phyloP scores from a whole-genome alignment of 2,329 filamentous ascomycete species.

The Botrytis aclada region DNA sequence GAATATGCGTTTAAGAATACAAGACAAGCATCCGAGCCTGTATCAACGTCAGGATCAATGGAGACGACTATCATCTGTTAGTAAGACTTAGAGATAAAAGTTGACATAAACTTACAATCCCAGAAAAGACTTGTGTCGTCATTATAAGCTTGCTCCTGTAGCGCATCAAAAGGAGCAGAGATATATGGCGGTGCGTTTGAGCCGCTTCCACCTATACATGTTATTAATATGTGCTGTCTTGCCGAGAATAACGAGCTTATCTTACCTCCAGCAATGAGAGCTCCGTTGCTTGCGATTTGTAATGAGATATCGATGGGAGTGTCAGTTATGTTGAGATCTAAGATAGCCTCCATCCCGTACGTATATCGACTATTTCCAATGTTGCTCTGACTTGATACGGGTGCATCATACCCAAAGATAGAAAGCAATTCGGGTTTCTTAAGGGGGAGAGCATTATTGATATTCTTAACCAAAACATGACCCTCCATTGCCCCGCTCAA shows the following conservation, averaged over 20 bases:
- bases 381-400: neutral
- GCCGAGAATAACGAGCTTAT: neutral
- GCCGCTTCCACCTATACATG: neutral
- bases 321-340: neutral
- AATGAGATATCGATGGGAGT: neutral
- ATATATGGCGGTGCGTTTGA: neutral
- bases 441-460: constrained; percentile 52
- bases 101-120: neutral
- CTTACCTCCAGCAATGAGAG: neutral
- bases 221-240: neutral
- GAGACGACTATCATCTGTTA: neutral
- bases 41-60: neutral
- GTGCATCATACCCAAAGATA: constrained; percentile 58
- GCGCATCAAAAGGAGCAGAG: neutral
- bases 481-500: constrained; percentile 54
- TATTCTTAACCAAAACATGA: constrained; percentile 62
- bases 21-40: neutral
- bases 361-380: neutral
- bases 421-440: constrained; percentile 49
- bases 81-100: neutral
- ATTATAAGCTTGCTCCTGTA: neutral
- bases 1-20: neutral
- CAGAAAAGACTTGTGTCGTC: neutral
- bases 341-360: neutral
- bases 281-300: constrained; percentile 3